Conservation (phyloP, 2,329 filamentous ascomycete species). For the Diaporthe citriasiana region DNA sequence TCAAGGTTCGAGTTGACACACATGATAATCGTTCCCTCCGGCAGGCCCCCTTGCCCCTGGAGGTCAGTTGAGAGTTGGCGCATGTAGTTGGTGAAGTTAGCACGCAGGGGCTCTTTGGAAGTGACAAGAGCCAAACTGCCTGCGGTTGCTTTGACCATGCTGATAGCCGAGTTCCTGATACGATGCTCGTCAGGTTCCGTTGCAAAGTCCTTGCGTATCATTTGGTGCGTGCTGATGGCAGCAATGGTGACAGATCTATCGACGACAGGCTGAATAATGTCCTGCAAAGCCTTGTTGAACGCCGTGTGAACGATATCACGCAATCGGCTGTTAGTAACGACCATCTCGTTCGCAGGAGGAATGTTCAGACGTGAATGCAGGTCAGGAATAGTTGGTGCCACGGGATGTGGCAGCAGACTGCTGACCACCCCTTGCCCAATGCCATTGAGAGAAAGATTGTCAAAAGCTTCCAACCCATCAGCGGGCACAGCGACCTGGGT, state of each 20-base stretch:
- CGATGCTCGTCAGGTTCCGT: constrained; percentile 92
- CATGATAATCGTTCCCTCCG: constrained; percentile 97
- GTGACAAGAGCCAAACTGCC: constrained; percentile 97
- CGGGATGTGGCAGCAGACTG: constrained; percentile 82
- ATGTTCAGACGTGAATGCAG: constrained; percentile 84
- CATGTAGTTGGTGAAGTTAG: constrained; percentile 98
- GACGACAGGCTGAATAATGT: constrained; percentile 97
- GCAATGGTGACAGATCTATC: constrained; percentile 98
- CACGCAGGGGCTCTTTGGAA: constrained; percentile 94
- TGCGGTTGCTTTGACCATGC: constrained; percentile 94
- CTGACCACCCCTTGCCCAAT: constrained; percentile 77
- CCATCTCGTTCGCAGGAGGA: constrained; percentile 84
- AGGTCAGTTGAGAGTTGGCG: constrained; percentile 77
- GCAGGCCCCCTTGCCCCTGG: constrained; percentile 84
- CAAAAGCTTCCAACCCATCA: constrained; percentile 84
- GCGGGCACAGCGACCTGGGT: constrained; percentile 73
- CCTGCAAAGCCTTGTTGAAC: constrained; percentile 89
- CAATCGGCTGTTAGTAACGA: constrained; percentile 77
- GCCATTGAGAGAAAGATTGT: constrained; percentile 83
- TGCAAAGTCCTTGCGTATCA: constrained; percentile 96
- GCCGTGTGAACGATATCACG: constrained; percentile 87
- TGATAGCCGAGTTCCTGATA: constrained; percentile 87
- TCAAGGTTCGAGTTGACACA: constrained; percentile 99
- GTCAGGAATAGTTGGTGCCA: constrained; percentile 86
- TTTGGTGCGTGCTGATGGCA: constrained; percentile 94